phyloP scores from a whole-genome alignment of 371 early-diverging fungal species.

The Smittium mucronatum region DNA sequence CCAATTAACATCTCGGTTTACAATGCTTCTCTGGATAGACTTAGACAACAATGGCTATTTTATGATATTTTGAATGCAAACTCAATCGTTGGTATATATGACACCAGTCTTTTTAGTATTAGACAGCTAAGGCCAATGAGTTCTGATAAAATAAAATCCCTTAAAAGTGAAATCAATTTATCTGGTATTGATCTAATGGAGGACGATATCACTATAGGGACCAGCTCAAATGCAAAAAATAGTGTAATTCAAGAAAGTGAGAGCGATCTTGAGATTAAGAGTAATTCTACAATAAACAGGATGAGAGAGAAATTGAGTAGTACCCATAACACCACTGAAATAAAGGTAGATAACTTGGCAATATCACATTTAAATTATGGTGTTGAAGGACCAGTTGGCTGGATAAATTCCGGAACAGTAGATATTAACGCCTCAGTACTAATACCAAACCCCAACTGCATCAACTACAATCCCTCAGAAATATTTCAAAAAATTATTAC shows the following conservation, averaged over 20 bases:
- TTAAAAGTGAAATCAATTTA: not conserved
- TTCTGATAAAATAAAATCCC: not conserved
- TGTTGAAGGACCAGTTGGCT: conserved; percentile 77
- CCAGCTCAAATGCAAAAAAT: not conserved
- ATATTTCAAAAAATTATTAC: conserved; percentile 53
- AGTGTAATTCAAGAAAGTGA: not conserved
- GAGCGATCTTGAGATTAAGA: not conserved
- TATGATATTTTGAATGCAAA: conserved; percentile 84
- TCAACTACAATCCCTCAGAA: conserved; percentile 32
- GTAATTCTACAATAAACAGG: not conserved
- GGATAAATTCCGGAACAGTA: conserved; percentile 82
- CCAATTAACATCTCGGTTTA: conserved; percentile 82
- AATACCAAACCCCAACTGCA: conserved; percentile 36
- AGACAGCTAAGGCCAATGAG: not conserved
- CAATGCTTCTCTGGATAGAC: conserved; percentile 60
- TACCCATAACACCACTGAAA: conserved; percentile 36
- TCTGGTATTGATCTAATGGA: not conserved
- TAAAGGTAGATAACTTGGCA: conserved; percentile 79
- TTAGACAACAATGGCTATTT: conserved; percentile 84
- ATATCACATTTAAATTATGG: conserved; percentile 84
- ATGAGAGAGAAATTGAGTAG: not conserved
- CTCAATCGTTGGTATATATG: conserved; percentile 82
- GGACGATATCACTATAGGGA: not conserved
- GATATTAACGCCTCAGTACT: conserved; percentile 64
- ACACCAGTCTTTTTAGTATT: conserved; percentile 84